Conservation (phyloP, 257 asterid genomes). For the Salvia rosmarinus region DNA sequence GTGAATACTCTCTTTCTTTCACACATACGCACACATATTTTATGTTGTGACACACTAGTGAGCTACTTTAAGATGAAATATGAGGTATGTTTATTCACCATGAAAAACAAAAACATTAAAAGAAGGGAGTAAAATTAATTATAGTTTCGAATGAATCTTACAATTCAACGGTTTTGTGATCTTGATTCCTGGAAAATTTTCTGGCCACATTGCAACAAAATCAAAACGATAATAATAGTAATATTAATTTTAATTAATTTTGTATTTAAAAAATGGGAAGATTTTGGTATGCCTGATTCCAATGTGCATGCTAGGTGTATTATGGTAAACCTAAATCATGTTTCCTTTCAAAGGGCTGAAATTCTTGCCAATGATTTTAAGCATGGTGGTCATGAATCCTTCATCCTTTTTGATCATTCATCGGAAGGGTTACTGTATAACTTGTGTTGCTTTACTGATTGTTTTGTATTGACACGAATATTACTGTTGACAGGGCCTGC, state of each 20-base stretch:
- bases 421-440: neutral
- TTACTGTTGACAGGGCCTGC: slow-evolving; percentile 60
- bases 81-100: neutral
- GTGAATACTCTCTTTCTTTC: slow-evolving; percentile 18
- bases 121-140: neutral
- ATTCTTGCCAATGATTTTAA: neutral
- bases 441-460: neutral
- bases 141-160: neutral
- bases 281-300: neutral
- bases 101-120: no score
- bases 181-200: neutral
- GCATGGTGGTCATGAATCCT: neutral
- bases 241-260: neutral
- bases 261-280: neutral
- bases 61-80: neutral
- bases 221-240: neutral
- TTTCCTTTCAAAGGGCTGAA: neutral
- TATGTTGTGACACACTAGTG: neutral
- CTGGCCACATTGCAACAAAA: neutral
- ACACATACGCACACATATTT: neutral
- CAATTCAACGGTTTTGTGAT: neutral
- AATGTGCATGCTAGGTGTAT: neutral
- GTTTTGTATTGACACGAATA: slow-evolving; percentile 1
- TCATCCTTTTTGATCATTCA: neutral
- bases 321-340: neutral